phyloP scores from a whole-genome alignment of 441 rosid species.

The Omphalea diandra region DNA sequence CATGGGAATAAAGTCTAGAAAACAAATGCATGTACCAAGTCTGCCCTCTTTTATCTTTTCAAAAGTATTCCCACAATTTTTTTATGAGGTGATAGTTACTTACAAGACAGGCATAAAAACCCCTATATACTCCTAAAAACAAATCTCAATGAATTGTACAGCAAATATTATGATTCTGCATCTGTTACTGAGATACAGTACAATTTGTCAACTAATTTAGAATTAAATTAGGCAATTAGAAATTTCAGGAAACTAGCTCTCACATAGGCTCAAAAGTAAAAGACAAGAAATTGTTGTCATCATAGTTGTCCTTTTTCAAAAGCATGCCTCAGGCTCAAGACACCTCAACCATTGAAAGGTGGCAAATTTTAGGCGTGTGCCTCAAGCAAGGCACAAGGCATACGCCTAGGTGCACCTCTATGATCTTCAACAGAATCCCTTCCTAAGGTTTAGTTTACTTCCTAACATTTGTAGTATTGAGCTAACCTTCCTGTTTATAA shows the following conservation, averaged over 20 bases:
- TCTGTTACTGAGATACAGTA: neutral
- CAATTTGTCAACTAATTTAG: neutral
- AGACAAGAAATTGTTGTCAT: neutral
- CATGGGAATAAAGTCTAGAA: neutral
- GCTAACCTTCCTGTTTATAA: too few relatives aligned
- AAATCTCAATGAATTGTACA: neutral
- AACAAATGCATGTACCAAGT: neutral
- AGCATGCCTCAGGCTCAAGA: too few relatives aligned
- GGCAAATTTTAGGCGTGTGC: too few relatives aligned
- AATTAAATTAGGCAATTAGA: slow-evolving; percentile 8
- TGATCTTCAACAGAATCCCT: too few relatives aligned
- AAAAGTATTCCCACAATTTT: neutral
- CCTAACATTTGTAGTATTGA: too few relatives aligned
- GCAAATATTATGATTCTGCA: neutral
- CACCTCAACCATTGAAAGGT: too few relatives aligned
- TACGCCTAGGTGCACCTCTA: too few relatives aligned
- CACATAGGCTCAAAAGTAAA: neutral
- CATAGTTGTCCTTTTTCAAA: too few relatives aligned
- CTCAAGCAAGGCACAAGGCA: too few relatives aligned
- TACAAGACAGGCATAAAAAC: neutral
- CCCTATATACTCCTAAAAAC: neutral
- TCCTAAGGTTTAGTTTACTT: too few relatives aligned
- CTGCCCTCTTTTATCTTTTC: neutral
- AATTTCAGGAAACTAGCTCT: neutral
- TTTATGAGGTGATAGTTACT: neutral